Evolutionary conservation across 2,329 filamentous ascomycete genomes (phyloP), one percentile per base, ranked within the genome.

Genomic region (Colletotrichum scovillei): DNA sequence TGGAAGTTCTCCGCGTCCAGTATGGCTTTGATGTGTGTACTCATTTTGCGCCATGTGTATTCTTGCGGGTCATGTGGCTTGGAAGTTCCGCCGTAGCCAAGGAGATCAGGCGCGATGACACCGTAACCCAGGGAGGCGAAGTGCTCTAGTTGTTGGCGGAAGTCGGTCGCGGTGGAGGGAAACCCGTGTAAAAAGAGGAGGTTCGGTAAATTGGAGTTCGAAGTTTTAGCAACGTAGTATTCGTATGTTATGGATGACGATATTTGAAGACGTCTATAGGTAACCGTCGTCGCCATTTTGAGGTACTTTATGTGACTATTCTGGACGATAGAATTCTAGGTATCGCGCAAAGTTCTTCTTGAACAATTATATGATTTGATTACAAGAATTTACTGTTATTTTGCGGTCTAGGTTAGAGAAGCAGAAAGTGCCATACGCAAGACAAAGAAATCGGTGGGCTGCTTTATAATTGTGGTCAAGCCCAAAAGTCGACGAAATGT

Each of bases 1-100:
- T 90, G 89, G 53, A 90, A 89, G 79, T 97, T 95, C 79, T 95
- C 93, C 64, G 92, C 89, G 66, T 94, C 94, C 67, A 97, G 90
- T 22, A 89, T 93, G 60, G 95, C 95, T 49, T 92, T 90, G 69
- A 97, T 83, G 68, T 97, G 86, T 1, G 94, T 93, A 76, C 93
- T 87, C 94, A 97, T 97, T 82, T 94, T 93, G 85, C 93, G 94
- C 80, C 94, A 92, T 59, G 92, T 90, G 81, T 96, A 93, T 24
- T 90, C 88, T 77, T 94, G 93, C 74, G 90, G 91, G 28, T 91
- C 88, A 65, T 95, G 95, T 78, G 97, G 94, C 67, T 93, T 88
- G 7, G 95, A 95, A 0, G 93, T 95, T 7, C 97, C 89, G 19
- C 95, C 91, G 1, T 95, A 98, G 79, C 94, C 93, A 78, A 98